phyloP scores from a whole-genome alignment of 495 filamentous ascomycete species.

The Daldinia decipiens region DNA sequence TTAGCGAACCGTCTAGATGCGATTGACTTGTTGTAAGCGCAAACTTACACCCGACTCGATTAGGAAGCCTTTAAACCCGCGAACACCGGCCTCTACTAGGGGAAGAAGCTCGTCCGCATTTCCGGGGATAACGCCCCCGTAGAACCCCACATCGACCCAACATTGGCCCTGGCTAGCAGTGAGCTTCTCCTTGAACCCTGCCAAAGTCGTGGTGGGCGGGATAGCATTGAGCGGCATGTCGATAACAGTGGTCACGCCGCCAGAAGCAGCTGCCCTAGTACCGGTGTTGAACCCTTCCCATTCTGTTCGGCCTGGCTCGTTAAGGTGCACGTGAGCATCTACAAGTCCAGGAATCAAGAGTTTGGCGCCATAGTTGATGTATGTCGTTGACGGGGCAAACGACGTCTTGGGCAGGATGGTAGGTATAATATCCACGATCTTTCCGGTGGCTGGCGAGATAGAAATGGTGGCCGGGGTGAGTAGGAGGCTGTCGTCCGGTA shows the following conservation, averaged over 20 bases:
- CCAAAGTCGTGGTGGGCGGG: conserved; percentile 91
- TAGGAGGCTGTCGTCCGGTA: conserved; percentile 64
- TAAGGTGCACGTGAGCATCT: conserved; percentile 97
- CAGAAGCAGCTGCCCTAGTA: conserved; percentile 91
- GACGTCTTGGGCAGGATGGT: conserved; percentile 73
- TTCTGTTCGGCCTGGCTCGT: conserved; percentile 96
- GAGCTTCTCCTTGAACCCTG: conserved; percentile 83
- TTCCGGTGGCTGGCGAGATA: conserved; percentile 81
- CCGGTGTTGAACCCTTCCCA: conserved; percentile 98
- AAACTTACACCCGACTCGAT: conserved; percentile 91
- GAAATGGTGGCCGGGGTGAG: conserved; percentile 76
- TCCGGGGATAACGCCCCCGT: conserved; percentile 93
- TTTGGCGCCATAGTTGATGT: conserved; percentile 86
- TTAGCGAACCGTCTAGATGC: conserved; percentile 13
- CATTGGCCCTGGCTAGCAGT: conserved; percentile 87
- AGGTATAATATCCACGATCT: conserved; percentile 81
- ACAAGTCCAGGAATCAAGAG: conserved; percentile 91
- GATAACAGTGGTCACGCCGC: conserved; percentile 96
- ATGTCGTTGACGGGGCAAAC: conserved; percentile 77
- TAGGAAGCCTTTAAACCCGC: conserved; percentile 97
- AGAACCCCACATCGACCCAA: conserved; percentile 99
- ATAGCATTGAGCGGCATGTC: conserved; percentile 99
- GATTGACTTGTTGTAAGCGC: conserved; percentile 7
- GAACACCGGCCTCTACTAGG: conserved; percentile 83
- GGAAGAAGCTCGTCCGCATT: conserved; percentile 83